Evolutionary conservation across 1,284 basidiomycete species (phyloP), one percentile per base, ranked within the genome.

Genomic region (Boletus semigastroideus): DNA sequence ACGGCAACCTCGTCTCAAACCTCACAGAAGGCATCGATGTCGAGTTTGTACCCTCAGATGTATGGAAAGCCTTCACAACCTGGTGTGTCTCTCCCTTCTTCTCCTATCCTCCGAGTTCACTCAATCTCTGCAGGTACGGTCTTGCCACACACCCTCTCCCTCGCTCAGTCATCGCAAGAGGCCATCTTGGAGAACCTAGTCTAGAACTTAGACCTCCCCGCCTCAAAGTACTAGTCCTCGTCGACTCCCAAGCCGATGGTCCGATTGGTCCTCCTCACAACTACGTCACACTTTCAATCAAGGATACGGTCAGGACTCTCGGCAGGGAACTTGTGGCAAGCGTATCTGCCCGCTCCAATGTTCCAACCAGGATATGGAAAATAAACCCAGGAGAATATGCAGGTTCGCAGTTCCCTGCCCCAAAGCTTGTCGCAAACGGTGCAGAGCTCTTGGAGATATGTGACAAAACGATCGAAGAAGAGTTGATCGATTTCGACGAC

Each of bases 151-250:
- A 77, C 42, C 72, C 80, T 3, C 72, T 94, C 42, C 78, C 83
- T 30, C 82, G 91, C 48, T 75, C 77, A 19, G 87, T 93, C 50
- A 82, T 93, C 53, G 70, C 76, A 13, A 77, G 79, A 54, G 89
- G 80, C 14, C 70, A 74, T 46, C 64, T 71, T 36, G 78, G 80
- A 58, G 74, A 79, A 53, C 71, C 76, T 19, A 72, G 74, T n/a
- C 73, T 98, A 53, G 94, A 98, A 70, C 78, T 96, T 46, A 80
- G 82, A 49, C 93, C 94, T 16, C 86, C 87, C 2, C 74, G 75
- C 33, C 76, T 95, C 64, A 80, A 78, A 53, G 78, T 86, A 27
- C 79, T 87, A 63, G 69, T 74, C 30, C 72, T 84, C 28, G 63
- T 69, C 30, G 64, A 67, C 44, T 60, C 58, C 6, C 56, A 57